These are phyloP conservation scores for Tothia fuscella DNA, from an alignment of 2,329 filamentous ascomycete species.

Conservation along the genomic window DNA sequence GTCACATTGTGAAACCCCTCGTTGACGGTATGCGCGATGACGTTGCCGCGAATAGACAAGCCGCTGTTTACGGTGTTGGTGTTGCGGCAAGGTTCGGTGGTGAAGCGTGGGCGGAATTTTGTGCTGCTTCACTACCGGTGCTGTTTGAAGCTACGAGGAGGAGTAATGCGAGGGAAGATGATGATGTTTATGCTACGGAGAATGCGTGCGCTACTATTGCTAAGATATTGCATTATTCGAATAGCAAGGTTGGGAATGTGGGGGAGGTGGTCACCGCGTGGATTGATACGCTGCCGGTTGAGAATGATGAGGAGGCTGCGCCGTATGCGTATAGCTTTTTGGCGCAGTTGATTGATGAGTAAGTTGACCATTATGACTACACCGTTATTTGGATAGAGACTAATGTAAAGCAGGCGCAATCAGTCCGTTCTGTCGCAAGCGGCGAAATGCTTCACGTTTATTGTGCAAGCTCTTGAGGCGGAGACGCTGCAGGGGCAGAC, in stretches of 20 bases:
- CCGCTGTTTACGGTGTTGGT: slow-evolving; percentile 89
- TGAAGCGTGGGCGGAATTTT: slow-evolving; percentile 74
- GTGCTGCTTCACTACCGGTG: slow-evolving; percentile 64
- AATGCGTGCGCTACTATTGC: slow-evolving; percentile 94
- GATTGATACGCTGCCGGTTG: slow-evolving; percentile 82
- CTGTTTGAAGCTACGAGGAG: slow-evolving; percentile 78
- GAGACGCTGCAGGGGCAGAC: slow-evolving; percentile 81
- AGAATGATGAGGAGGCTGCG: slow-evolving; percentile 93
- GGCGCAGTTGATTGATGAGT: slow-evolving; percentile 87
- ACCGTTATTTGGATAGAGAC: slow-evolving; percentile 15
- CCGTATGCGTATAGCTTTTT: slow-evolving; percentile 93
- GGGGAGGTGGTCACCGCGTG: slow-evolving; percentile 72
- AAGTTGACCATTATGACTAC: slow-evolving; percentile 34
- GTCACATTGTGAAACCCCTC: slow-evolving; percentile 77
- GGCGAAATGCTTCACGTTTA: slow-evolving; percentile 69
- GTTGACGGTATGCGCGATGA: slow-evolving; percentile 75
- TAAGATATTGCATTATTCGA: slow-evolving; percentile 90
- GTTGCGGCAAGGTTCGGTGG: slow-evolving; percentile 92
- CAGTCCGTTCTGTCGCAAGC: slow-evolving; percentile 67
- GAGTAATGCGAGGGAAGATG: slow-evolving; percentile 72
- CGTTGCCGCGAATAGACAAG: slow-evolving; percentile 86
- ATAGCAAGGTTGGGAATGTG: slow-evolving; percentile 59
- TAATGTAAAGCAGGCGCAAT: slow-evolving; percentile 57
- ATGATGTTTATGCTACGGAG: slow-evolving; percentile 94
- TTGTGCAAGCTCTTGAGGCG: slow-evolving; percentile 80